Percentiles rank a stretch among this genome's conserved stretches.
Conservation (phyloP, 768 basidiomycete species). For the Asterophora parasitica region DNA sequence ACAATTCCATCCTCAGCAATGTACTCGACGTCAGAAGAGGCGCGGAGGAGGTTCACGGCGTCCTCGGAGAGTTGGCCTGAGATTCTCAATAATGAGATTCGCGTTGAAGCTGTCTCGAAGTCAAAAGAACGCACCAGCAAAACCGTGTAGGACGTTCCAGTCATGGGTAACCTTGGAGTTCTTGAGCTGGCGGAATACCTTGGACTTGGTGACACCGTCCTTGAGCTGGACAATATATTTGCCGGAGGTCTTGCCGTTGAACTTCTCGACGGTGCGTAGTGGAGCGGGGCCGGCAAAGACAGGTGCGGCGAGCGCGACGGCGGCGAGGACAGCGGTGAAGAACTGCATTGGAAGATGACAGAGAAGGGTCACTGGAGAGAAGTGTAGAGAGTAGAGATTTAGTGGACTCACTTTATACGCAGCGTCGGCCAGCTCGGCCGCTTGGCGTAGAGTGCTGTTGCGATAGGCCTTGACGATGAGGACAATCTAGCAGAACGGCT, state of each 20-base stretch:
- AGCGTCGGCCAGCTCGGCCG: too few relatives aligned
- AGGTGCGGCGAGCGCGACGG: conserved; percentile 5
- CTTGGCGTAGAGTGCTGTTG: too few relatives aligned
- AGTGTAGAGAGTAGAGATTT: neutral
- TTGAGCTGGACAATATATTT: conserved; percentile 30
- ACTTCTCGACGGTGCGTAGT: conserved; percentile 5
- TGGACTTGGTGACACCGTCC: conserved; percentile 20
- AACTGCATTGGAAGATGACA: conserved; percentile 3
- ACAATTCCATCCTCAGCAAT: conserved; percentile 22
- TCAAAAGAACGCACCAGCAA: conserved; percentile 20
- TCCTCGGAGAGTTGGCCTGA: conserved; percentile 14
- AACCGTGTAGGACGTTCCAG: conserved; percentile 26
- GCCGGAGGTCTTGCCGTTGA: conserved; percentile 21
- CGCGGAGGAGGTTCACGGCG: conserved; percentile 18
- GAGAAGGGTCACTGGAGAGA: neutral
- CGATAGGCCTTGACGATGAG: too few relatives aligned
- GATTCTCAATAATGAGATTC: too few relatives aligned
- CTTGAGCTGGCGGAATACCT: conserved; percentile 9
- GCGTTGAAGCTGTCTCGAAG: neutral
- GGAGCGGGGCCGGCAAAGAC: conserved; percentile 2
- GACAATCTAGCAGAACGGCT: too few relatives aligned
- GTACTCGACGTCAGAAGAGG: conserved; percentile 19
- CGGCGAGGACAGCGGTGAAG: conserved; percentile 6
- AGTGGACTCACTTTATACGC: neutral
- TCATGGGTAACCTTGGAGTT: conserved; percentile 15